Base-by-base conservation (phyloP, 176 grass and related monocot genomes). In the Carex littledalei region DNA sequence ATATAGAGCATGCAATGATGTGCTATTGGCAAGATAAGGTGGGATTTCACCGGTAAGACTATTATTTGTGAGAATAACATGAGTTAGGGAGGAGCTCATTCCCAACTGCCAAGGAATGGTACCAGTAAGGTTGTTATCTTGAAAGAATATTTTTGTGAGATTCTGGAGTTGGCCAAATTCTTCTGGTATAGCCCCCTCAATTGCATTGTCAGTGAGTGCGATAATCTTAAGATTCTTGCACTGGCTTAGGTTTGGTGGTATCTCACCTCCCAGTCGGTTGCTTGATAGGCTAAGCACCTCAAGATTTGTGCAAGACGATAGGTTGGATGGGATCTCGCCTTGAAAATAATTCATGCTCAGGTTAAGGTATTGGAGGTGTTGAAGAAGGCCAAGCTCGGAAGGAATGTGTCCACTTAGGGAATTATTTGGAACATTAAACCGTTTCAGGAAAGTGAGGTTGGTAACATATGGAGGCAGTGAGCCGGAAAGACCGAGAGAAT, bases 341-440 rank as follows among this genome's bases (percentile, higher is more conserved):
- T 62, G 52, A 31, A 93, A 83, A 74, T 37, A 87, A 73, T 94
- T 94, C 52, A 83, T 47, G 85, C 87, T 87, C 43, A 94, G 39
- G 85, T 91, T 88, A 15, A 91, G 83, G 72, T 89, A 67, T 20
- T 37, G 63, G 22, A 94, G 52, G 13, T 71, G 34, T 13, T 10
- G 43, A 26, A 94, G 80, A 14, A 6, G 26, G 29, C 85, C 87
- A 5, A 94, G 71, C 37, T 94, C 87, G 0, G 24, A 20, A 24
- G 92, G 92, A 18, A 94, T 94, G 34, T 37, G 74, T 54, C 89
- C 92, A 16, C 0, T 66, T 7, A 94, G 69, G 1, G 3, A 61
- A 71, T 94, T 94, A n/a, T 45, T 87, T 0, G 85, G 67, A 62
- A 91, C 52, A 9, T 94, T 67, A 41, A 94, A 76, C 3, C 49